A percentile compares a stretch with the other conserved stretches of the same genome.
Conservation (phyloP, 768 basidiomycete genomes). For the Wakefieldia striispora region DNA sequence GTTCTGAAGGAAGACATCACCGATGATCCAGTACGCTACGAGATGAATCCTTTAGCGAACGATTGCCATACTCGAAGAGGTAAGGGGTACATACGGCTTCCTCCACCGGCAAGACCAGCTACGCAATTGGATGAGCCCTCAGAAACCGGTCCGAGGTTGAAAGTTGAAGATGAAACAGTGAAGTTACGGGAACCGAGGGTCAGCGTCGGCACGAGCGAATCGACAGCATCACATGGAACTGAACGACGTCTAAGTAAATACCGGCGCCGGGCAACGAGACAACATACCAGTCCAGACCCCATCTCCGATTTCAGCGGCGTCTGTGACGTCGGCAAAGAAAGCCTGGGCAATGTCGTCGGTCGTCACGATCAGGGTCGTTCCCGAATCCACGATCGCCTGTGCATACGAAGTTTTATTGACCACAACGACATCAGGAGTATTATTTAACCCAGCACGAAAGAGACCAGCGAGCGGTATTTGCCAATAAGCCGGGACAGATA, state of each 20-base stretch:
- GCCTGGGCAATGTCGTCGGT: constrained; percentile 23
- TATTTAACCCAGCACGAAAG: constrained; percentile 19
- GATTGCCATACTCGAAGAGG: neutral
- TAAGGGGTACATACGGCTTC: constrained; percentile 13
- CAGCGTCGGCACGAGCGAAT: constrained; percentile 31
- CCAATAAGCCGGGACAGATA: constrained; percentile 37
- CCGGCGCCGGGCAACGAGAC: neutral
- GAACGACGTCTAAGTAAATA: neutral
- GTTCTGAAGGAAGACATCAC: constrained; percentile 35
- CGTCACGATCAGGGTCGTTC: constrained; percentile 29
- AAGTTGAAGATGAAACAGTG: constrained; percentile 32
- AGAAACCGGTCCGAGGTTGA: constrained; percentile 43
- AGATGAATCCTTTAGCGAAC: neutral
- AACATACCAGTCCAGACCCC: constrained; percentile 38
- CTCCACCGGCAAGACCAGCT: constrained; percentile 35
- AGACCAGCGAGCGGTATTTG: constrained; percentile 35
- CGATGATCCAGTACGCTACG: constrained; percentile 33
- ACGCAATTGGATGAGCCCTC: constrained; percentile 34
- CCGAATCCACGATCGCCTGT: constrained; percentile 36
- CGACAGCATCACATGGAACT: constrained; percentile 34
- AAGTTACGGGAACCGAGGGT: constrained; percentile 40
- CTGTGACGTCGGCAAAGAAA: constrained; percentile 32
- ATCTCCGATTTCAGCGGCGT: constrained; percentile 22
- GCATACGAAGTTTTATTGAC: constrained; percentile 20
- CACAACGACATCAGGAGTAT: constrained; percentile 22